Evolutionary conservation across 2,329 filamentous ascomycete genomes (phyloP).

Genomic region (Neofusicoccum umdonicola): DNA sequence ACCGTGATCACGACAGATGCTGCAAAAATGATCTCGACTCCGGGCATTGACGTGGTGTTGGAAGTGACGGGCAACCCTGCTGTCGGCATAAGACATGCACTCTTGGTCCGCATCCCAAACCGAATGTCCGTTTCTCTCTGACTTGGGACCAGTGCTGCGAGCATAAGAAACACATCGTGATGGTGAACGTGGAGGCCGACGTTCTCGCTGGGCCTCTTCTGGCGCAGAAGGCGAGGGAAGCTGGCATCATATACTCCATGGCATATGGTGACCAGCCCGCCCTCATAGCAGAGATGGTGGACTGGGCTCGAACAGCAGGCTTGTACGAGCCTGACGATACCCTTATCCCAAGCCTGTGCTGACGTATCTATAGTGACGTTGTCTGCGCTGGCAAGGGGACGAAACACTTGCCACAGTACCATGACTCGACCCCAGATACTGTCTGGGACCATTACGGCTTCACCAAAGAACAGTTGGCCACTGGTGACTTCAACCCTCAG

Average conservation of each 20-base stretch:
- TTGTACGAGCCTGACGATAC: conserved; percentile 23
- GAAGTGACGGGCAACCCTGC: conserved; percentile 46
- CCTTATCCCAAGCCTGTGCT: no score
- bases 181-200: conserved; percentile 50
- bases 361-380: conserved; percentile 27
- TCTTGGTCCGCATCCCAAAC: conserved; percentile 24
- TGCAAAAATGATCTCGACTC: conserved; percentile 41
- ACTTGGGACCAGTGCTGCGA: conserved; percentile 36
- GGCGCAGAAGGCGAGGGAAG: conserved; percentile 42
- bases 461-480: conserved; percentile 44
- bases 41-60: conserved; percentile 46
- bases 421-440: conserved; percentile 47
- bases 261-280: conserved; percentile 48
- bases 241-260: conserved; percentile 49
- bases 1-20: conserved; percentile 46
- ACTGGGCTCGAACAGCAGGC: conserved; percentile 46
- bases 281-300: conserved; percentile 44
- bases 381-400: conserved; percentile 49
- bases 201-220: conserved; percentile 44
- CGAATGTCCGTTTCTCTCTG: not conserved
- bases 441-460: conserved; percentile 50
- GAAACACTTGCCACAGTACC: conserved; percentile 47
- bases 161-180: conserved; percentile 50
- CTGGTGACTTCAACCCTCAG: conserved; percentile 46
- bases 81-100: conserved; percentile 44